Base-by-base conservation (phyloP, 768 basidiomycete species). In the Paxillus involutus region DNA sequence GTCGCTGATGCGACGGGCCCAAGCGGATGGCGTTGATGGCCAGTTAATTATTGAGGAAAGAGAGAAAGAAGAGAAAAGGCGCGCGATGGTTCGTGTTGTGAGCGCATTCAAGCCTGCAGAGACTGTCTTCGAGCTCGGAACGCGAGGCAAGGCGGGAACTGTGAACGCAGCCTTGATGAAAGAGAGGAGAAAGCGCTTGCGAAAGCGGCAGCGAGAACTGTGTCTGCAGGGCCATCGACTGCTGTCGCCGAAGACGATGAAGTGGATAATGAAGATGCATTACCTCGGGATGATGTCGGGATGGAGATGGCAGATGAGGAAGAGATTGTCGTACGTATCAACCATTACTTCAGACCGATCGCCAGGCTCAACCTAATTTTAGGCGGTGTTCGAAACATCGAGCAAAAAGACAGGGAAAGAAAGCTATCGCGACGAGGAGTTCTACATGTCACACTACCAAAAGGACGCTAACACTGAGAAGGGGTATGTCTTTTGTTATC, bases 371-470 rank as follows among this genome's bases (percentile, higher is more conserved):
- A 11, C 35, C 47, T 29, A 17, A 29, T 56, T 48, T 11, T 61
- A 91, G 88, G 82, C 80, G 29, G 88, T 87, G 12, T 91, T 92
- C 58, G 80, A 86, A 21, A 76, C 73, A 16, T 73, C 78, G 39
- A 73, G 67, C 51, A 78, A 76, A 62, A 82, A 75, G 47, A 61
- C 59, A 10, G 65, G 58, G 7, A 76, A 77, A 55, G 76, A 76
- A 14, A 74, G 72, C 40, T 94, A 78, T 71, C 83, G 83, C 10
- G 95, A 98, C 61, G 79, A 84, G 3, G 86, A 91, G 36, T 96
- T 92, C 64, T 98, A 94, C 71, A 85, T 98, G 82, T 89, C 91
- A 2, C 86, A 98, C 75, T 86, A 87, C 63, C 93, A 95, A 68
- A 91, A 90, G 63, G 92, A 88, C 56, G 87, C 89, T 35, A 76